A percentile compares a stretch with the other conserved stretches of the same genome.
These are phyloP conservation scores for Colletotrichum lentis DNA, from an alignment of 2,329 filamentous ascomycete species.

Conservation along the genomic window DNA sequence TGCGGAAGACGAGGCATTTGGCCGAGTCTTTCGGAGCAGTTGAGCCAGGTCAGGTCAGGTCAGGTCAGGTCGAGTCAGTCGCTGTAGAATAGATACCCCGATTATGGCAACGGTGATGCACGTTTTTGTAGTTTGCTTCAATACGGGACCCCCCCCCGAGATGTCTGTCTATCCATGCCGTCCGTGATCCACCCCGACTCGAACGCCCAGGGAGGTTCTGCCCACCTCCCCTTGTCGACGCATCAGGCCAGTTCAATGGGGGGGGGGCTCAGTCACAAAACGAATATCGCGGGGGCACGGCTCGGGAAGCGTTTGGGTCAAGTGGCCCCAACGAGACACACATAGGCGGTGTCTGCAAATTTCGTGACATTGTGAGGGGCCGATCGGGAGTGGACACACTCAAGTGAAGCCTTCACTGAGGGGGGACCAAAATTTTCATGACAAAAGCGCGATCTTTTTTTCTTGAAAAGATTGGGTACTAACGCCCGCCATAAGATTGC, in stretches of 20 bases:
- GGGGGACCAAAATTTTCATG: too few species aligned
- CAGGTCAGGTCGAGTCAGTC: constrained; percentile 31
- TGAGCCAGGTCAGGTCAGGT: constrained; percentile 18
- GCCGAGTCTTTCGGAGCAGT: constrained; percentile 9
- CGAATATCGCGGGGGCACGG: too few species aligned
- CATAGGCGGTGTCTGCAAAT: too few species aligned
- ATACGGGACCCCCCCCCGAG: neutral
- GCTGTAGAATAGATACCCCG: constrained; percentile 56
- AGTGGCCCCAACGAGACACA: too few species aligned
- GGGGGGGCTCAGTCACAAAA: too few species aligned
- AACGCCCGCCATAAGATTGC: neutral
- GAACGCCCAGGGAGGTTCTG: too few species aligned
- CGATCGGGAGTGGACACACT: neutral
- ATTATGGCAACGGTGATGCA: constrained; percentile 39
- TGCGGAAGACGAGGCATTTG: neutral
- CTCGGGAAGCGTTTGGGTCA: too few species aligned
- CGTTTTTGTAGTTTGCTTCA: constrained; percentile 5
- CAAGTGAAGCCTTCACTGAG: too few species aligned
- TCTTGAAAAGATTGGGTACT: neutral
- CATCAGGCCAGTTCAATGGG: too few species aligned
- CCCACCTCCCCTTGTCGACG: too few species aligned
- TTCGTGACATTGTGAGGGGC: neutral
- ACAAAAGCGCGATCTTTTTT: neutral
- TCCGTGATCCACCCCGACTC: too few species aligned
- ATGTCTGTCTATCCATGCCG: too few species aligned